Base-by-base conservation (phyloP, 768 basidiomycete genomes). In the Hygrocybe coccinea region DNA sequence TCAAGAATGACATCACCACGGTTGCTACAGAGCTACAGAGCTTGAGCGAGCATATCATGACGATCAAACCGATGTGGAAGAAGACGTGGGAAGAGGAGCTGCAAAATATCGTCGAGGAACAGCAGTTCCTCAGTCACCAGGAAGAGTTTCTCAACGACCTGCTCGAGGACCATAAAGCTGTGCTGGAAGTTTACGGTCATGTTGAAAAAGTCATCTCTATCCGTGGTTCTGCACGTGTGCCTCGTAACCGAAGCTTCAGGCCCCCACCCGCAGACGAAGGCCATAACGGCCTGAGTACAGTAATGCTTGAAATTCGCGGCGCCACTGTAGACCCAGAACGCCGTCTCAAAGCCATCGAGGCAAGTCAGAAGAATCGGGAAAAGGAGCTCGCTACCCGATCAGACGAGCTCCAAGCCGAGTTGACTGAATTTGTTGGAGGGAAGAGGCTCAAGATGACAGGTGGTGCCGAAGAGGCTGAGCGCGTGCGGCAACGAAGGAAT, bases 31-130 rank as follows among this genome's bases (percentile, higher is more conserved):
- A 94, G 71, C 77, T 97, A 43, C 79, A 84, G 58, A 86, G 82
- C 63, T 74, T 98, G 56, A 83, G 83, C 64, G 84, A 86, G 62
- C 91, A 95, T 69, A 89, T 97, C 61, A 82, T 85, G 62, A 88
- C 90, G 10, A 81, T 95, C 64, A 92, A 89, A 65, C 93, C 95
- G 41, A 91, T 91, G 81, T 99, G 95, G 95, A 91, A 95, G 78
- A 93, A 95, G 79, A 97, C 94, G 17, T 99, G 95, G 95, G 89
- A 91, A 65, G 86, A 91, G 66, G 95, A 99, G 73, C 69, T 99
- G 67, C 89, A 92, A 76, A 91, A 92, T 60, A 94, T 99, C 54
- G 89, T 97, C 56, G 94, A 97, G 68, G 95, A 99, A 69, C 95
- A 99, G 67, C 90, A 94, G 62, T 89, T 97, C 75, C 74, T 97